phyloP scores from a whole-genome alignment of 495 filamentous ascomycete species.

The Lichina pygmaea region DNA sequence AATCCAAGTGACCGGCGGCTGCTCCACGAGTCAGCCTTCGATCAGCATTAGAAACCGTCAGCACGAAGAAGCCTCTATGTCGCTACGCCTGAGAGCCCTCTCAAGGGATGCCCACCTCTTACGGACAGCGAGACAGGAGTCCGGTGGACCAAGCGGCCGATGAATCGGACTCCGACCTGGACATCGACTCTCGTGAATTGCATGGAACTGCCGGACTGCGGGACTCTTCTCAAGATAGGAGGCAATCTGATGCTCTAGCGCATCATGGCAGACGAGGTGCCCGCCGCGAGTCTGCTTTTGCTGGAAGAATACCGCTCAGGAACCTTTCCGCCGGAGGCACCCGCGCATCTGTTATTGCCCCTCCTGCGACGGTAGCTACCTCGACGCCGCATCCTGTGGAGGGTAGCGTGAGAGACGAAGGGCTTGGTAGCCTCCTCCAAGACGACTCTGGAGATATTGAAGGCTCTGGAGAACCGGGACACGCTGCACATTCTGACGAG shows the following conservation, averaged over 20 bases:
- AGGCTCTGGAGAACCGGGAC: conserved; percentile 21
- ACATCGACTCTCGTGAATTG: conserved; percentile 45
- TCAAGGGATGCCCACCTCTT: background rate
- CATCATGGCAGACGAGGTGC: background rate
- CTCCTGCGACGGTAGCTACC: too few species aligned
- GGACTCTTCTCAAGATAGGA: background rate
- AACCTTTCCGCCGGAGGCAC: background rate
- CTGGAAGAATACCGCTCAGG: conserved; percentile 10
- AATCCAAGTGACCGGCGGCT: too few species aligned
- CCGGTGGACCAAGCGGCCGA: conserved; percentile 5
- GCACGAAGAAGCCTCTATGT: background rate
- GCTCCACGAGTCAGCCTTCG: too few species aligned
- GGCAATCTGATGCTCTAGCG: conserved; percentile 6
- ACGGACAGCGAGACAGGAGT: background rate
- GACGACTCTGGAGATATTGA: conserved; percentile 19
- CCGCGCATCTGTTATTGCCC: background rate
- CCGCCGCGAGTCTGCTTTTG: background rate
- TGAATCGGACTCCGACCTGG: conserved; percentile 33
- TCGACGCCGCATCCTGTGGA: too few species aligned
- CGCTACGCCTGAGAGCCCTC: background rate
- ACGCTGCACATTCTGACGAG: conserved; percentile 24
- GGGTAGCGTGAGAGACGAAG: conserved; percentile 21
- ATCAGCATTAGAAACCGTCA: background rate
- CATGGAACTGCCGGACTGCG: conserved; percentile 22
- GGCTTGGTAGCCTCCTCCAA: conserved; percentile 23